These are phyloP conservation scores for Thermoascus crustaceus DNA, from an alignment of 2,329 filamentous ascomycete genomes.

Conservation along the genomic window DNA sequence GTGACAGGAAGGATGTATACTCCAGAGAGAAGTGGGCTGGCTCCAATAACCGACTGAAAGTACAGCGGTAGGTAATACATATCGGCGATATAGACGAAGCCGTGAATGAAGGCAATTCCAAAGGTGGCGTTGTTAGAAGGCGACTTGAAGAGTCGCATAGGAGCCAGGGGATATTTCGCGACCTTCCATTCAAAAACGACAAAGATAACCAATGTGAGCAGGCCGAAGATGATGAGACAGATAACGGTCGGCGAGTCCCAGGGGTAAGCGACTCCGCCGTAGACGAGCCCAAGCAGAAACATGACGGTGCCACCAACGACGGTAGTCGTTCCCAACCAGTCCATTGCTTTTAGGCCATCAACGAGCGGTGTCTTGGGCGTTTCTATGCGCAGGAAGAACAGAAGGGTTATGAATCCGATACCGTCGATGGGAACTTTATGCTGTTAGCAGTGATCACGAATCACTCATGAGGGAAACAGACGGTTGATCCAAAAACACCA, in stretches of 20 bases:
- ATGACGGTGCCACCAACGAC: slow-evolving; percentile 71
- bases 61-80: slow-evolving; percentile 70
- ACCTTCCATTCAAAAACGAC: slow-evolving; percentile 59
- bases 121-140: slow-evolving; percentile 55
- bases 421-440: slow-evolving; percentile 44
- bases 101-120: slow-evolving; percentile 56
- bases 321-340: slow-evolving; percentile 48
- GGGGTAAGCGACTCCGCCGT: slow-evolving; percentile 62
- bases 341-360: slow-evolving; percentile 48
- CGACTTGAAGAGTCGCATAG: slow-evolving; percentile 55
- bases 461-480: slow-evolving; percentile 8
- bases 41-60: slow-evolving; percentile 60
- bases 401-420: slow-evolving; percentile 45
- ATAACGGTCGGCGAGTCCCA: slow-evolving; percentile 65
- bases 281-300: slow-evolving; percentile 71
- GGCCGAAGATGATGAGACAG: slow-evolving; percentile 63
- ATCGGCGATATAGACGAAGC: slow-evolving; percentile 60
- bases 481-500: slow-evolving; percentile 51
- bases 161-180: slow-evolving; percentile 64
- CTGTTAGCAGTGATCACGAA: not conserved
- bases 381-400: slow-evolving; percentile 49
- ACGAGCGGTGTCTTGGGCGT: slow-evolving; percentile 47
- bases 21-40: slow-evolving; percentile 56
- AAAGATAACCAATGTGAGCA: slow-evolving; percentile 54
- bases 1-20: slow-evolving; percentile 60